Base-by-base conservation (phyloP, 2,329 filamentous ascomycete species). In the Ceratocystis huliohia region DNA sequence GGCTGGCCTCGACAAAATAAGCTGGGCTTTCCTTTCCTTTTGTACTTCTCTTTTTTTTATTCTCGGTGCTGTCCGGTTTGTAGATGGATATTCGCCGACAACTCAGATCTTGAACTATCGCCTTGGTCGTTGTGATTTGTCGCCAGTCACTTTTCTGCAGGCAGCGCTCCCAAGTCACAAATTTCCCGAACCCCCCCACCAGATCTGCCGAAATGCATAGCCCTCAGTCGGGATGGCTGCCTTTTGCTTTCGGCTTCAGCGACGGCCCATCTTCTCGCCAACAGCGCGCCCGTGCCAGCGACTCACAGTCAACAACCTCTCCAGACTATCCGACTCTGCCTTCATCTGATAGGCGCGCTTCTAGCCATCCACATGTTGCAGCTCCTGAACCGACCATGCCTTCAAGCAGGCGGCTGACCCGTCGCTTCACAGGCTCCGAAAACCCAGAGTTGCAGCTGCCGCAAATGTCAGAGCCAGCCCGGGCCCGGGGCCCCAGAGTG, bases 381-480 rank as follows among this genome's bases (percentile, higher is more conserved):
- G 44, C 41, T 8, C 66, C 64, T 15, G 33, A 28, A 22, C 66
- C 66, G 8, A 64, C 66, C 4, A 30, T 66, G 5, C 48, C 61
- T 5, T 46, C 64, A 57, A 53, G 22, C 13, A 65, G 64, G 20
- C 41, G 41, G 7, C 53, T 61, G 17, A 48, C 68, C 30, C 45
- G 69, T 63, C 46, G 70, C 28, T 76, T 78, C 68, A 71, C 75
- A 20, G 76, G 77, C 13, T 74, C 78, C 2, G 79, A 82, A 69
- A 79, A 79, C 17, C 81, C 80, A 28, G 80, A 81, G 67, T 72
- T 77, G 68, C 77, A 79, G 66, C 72, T 83, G 1, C 78, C 78
- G 44, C 74, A 78, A 28, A 70, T 64, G 28, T 22, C 25, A 6
- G 50, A 64, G 22, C 22, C 28, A 0, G 41, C 8, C 20, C 41